phyloP scores from a whole-genome alignment of 257 asterid genomes.

The Orobanche coerulescens region DNA sequence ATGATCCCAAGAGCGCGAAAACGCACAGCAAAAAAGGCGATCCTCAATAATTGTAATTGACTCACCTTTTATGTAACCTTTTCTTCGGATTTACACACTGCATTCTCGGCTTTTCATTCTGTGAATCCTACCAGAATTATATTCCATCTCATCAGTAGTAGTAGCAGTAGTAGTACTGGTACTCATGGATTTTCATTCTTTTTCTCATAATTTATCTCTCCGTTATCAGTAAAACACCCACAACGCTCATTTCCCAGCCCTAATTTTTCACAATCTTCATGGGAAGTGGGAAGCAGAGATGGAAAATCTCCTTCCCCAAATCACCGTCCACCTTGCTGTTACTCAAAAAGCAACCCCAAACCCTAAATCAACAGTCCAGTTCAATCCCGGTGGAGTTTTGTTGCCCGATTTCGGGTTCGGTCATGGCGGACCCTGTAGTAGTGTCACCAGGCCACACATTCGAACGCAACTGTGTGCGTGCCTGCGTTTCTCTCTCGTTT shows the following conservation, averaged over 20 bases:
- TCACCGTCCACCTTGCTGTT: constrained; percentile 26
- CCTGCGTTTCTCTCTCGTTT: constrained; percentile 61
- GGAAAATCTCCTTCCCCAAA: constrained; percentile 65
- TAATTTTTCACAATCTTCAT: constrained; percentile 10
- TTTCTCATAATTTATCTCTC: constrained; percentile 1
- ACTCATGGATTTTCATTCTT: too few relatives aligned
- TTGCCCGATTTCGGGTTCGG: constrained; percentile 61
- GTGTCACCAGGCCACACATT: constrained; percentile 84
- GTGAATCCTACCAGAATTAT: not conserved
- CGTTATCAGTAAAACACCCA: not conserved
- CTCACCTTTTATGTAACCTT: not conserved
- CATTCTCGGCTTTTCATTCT: not conserved
- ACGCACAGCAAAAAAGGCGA: too few relatives aligned
- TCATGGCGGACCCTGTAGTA: constrained; percentile 92
- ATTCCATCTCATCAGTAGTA: too few relatives aligned
- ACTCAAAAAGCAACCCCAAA: constrained; percentile 22
- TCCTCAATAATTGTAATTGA: not conserved
- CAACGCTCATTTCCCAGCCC: not conserved
- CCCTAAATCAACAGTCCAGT: not conserved
- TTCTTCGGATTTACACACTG: not conserved
- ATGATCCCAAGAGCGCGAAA: too few relatives aligned
- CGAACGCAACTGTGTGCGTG: constrained; percentile 66
- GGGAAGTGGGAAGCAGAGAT: constrained; percentile 51
- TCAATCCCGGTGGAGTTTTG: constrained; percentile 50
- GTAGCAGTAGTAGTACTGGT: too few relatives aligned